These are phyloP conservation scores for Pouteria glomerata DNA, from an alignment of 148 eudicot species.

Conservation along the genomic window DNA sequence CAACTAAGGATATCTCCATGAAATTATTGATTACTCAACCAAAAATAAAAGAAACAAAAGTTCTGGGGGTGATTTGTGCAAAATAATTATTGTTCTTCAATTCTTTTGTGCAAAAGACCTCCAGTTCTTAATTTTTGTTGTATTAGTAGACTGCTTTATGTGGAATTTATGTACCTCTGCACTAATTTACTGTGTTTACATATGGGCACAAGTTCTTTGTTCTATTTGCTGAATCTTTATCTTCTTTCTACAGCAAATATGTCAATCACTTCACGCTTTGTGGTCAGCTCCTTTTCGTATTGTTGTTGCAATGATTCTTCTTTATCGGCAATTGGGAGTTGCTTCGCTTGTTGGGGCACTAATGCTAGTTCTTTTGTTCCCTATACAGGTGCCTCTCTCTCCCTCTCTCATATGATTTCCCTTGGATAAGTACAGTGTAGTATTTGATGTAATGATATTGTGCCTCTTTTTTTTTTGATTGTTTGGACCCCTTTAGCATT, in stretches of 20 bases:
- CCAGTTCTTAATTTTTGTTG: too few relatives aligned
- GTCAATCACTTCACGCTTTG: constrained; percentile 82
- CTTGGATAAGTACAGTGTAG: background rate
- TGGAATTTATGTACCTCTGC: background rate
- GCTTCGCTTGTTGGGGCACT: constrained; percentile 85
- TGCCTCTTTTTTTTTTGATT: background rate
- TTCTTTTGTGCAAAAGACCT: too few relatives aligned
- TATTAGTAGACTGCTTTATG: background rate
- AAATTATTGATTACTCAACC: too few relatives aligned
- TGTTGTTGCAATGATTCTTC: constrained; percentile 66
- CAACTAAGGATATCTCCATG: too few relatives aligned
- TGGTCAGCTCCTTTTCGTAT: constrained; percentile 99
- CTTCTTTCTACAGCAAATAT: constrained; percentile 64
- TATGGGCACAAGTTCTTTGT: constrained; percentile 5
- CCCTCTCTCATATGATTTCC: background rate
- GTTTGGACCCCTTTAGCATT: constrained; percentile 5
- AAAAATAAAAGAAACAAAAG: too few relatives aligned
- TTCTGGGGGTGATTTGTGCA: too few relatives aligned
- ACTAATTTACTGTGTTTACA: background rate
- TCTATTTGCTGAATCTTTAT: background rate
- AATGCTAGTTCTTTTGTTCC: constrained; percentile 71
- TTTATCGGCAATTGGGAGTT: constrained; percentile 74
- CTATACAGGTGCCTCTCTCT: constrained; percentile 57
- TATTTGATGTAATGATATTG: background rate
- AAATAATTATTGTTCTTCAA: too few relatives aligned